phyloP scores from a whole-genome alignment of 1,139 yeast species.

The Arxiozyma slooffiae region DNA sequence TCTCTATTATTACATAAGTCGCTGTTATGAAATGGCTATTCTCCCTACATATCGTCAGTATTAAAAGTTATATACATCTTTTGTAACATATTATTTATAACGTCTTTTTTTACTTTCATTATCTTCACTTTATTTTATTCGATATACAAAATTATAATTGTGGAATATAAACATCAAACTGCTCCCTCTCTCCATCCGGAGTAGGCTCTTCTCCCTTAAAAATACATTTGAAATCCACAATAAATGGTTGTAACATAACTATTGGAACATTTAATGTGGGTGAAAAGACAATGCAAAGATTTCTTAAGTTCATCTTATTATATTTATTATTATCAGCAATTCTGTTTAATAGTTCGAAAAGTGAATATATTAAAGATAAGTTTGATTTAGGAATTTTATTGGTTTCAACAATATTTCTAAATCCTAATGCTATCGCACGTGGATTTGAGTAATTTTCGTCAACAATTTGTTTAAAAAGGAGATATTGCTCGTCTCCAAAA shows the following conservation, averaged over 20 bases:
- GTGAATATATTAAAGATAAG: conserved; percentile 50
- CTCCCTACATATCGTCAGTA: neutral
- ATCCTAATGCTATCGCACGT: conserved; percentile 27
- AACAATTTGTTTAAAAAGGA: conserved; percentile 32
- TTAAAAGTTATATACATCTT: neutral
- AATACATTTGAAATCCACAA: conserved; percentile 55
- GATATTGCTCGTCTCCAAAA: conserved; percentile 43
- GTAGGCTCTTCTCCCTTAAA: conserved; percentile 46
- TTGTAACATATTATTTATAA: neutral
- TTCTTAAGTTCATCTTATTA: conserved; percentile 77
- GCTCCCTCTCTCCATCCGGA: conserved; percentile 26
- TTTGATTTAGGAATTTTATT: conserved; percentile 40
- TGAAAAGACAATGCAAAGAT: conserved; percentile 75
- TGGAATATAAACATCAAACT: conserved; percentile 33
- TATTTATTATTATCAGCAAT: conserved; percentile 53
- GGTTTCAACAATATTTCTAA: conserved; percentile 28
- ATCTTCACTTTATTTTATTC: neutral
- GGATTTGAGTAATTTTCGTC: conserved; percentile 29
- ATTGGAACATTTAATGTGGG: conserved; percentile 71
- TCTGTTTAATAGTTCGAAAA: conserved; percentile 57
- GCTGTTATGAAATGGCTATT: neutral
- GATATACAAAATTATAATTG: conserved; percentile 11
- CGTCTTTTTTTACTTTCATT: neutral
- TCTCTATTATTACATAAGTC: neutral
- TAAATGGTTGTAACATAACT: conserved; percentile 50